Evolutionary conservation across 2,329 filamentous ascomycete genomes (phyloP).

Genomic region (Nannizziopsis arthrosporioides): DNA sequence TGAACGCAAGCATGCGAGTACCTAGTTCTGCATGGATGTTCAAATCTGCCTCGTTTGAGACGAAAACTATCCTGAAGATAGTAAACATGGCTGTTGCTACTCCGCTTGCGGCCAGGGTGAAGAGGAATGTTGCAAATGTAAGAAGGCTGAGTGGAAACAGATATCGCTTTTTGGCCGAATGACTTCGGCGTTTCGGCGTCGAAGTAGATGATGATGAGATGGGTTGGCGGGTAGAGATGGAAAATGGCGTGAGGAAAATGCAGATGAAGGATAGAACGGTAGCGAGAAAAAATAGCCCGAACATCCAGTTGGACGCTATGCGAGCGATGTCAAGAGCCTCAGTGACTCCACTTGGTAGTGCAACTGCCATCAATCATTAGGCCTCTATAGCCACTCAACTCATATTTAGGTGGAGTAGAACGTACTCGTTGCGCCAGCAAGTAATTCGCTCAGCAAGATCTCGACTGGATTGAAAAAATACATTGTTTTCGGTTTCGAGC

Average conservation of each 20-base stretch:
- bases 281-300: slow-evolving; percentile 68
- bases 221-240: slow-evolving; percentile 23
- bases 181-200: slow-evolving; percentile 17
- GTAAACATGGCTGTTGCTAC: slow-evolving; percentile 76
- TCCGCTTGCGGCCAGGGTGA: slow-evolving; percentile 57
- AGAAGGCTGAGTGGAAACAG: slow-evolving; percentile 58
- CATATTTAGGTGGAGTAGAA: background rate
- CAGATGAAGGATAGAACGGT: slow-evolving; percentile 59
- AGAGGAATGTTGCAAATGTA: slow-evolving; percentile 54
- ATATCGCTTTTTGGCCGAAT: slow-evolving; percentile 33
- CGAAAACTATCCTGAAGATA: slow-evolving; percentile 67
- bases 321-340: slow-evolving; percentile 63
- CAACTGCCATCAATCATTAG: slow-evolving; percentile 40
- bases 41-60: slow-evolving; percentile 53
- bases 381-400: background rate
- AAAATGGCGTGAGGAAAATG: slow-evolving; percentile 52
- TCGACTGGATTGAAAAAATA: slow-evolving; percentile 90
- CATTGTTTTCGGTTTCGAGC: slow-evolving; percentile 55
- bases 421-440: slow-evolving; percentile 65
- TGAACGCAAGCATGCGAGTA: slow-evolving; percentile 66
- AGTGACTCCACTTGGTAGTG: slow-evolving; percentile 61
- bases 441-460: slow-evolving; percentile 66
- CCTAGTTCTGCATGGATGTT: slow-evolving; percentile 66
- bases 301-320: slow-evolving; percentile 74
- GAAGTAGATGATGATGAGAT: slow-evolving; percentile 20